These are phyloP conservation scores for Arthrobotrys entomopaga DNA, from an alignment of 2,329 filamentous ascomycete species.

Conservation along the genomic window DNA sequence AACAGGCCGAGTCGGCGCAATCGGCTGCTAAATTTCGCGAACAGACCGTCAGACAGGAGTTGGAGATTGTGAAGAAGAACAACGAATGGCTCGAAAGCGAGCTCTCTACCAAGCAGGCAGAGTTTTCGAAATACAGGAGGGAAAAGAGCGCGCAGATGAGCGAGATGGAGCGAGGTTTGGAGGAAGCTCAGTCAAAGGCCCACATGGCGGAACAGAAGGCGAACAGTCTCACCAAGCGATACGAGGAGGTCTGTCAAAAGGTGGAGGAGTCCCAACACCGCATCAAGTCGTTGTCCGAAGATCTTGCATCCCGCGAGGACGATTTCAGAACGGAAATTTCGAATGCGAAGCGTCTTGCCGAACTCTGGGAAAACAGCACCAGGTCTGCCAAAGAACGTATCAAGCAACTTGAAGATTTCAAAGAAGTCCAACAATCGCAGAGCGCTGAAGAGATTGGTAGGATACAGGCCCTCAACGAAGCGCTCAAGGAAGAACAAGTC, in stretches of 20 bases:
- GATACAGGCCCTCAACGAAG: slow-evolving; percentile 67
- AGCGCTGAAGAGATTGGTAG: slow-evolving; percentile 68
- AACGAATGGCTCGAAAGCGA: slow-evolving; percentile 94
- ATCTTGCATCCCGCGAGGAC: slow-evolving; percentile 82
- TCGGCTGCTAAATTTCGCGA: slow-evolving; percentile 89
- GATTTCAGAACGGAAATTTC: slow-evolving; percentile 88
- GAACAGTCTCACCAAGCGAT: slow-evolving; percentile 77
- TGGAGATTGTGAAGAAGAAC: slow-evolving; percentile 86
- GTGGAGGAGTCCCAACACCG: slow-evolving; percentile 83
- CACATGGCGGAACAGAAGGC: slow-evolving; percentile 61
- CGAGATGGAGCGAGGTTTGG: slow-evolving; percentile 85
- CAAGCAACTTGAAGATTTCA: slow-evolving; percentile 65
- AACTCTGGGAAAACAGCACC: slow-evolving; percentile 81
- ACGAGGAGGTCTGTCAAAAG: slow-evolving; percentile 86
- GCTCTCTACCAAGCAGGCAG: slow-evolving; percentile 86
- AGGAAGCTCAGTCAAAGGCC: slow-evolving; percentile 80
- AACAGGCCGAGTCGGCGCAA: slow-evolving; percentile 80
- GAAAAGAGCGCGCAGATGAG: slow-evolving; percentile 91
- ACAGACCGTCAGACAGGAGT: slow-evolving; percentile 87
- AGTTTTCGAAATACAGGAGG: slow-evolving; percentile 89
- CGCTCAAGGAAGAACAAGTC: slow-evolving; percentile 70
- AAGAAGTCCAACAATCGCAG: slow-evolving; percentile 68
- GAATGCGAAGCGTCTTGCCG: slow-evolving; percentile 79
- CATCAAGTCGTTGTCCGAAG: slow-evolving; percentile 85
- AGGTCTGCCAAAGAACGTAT: slow-evolving; percentile 73